These are phyloP conservation scores for Phaeosphaeria sp. DNA, from an alignment of 2,329 filamentous ascomycete species.

Conservation along the genomic window DNA sequence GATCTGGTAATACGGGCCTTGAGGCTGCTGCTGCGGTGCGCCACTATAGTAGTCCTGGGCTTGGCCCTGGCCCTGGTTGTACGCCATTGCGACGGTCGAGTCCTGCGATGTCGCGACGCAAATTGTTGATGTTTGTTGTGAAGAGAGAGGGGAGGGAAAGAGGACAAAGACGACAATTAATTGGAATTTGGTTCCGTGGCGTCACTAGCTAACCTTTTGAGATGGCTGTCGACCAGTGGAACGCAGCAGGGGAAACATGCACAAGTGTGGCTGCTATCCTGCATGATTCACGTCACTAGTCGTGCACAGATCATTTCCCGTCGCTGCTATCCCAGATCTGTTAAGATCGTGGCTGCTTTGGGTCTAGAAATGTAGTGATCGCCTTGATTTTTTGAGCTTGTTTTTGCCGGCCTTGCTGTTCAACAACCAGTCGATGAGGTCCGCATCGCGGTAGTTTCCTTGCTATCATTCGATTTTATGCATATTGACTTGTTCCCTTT, in stretches of 20 bases:
- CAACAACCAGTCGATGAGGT: neutral
- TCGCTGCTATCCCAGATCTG: conserved; percentile 14
- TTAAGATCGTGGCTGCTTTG: conserved; percentile 16
- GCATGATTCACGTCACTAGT: conserved; percentile 10
- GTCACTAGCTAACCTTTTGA: conserved; percentile 4
- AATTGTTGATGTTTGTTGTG: neutral
- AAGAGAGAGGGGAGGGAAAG: neutral
- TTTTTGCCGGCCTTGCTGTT: conserved; percentile 1
- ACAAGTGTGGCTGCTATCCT: conserved; percentile 3
- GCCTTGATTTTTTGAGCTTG: conserved; percentile 5
- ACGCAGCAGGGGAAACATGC: conserved; percentile 1
- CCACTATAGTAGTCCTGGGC: conserved; percentile 49
- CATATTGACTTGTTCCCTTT: neutral
- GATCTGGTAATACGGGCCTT: conserved; percentile 33
- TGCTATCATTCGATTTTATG: neutral
- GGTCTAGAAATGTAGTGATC: conserved; percentile 1
- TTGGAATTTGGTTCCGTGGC: conserved; percentile 4
- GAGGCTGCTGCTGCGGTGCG: conserved; percentile 30
- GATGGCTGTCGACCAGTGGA: conserved; percentile 4
- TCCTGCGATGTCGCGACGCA: neutral
- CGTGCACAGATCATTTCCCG: conserved; percentile 9
- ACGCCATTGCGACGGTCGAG: conserved; percentile 32
- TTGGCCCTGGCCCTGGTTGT: conserved; percentile 41
- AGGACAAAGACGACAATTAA: neutral
- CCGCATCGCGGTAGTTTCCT: neutral